Base-by-base conservation (phyloP, 2,329 filamentous ascomycete species). In the Colletotrichum siamense region DNA sequence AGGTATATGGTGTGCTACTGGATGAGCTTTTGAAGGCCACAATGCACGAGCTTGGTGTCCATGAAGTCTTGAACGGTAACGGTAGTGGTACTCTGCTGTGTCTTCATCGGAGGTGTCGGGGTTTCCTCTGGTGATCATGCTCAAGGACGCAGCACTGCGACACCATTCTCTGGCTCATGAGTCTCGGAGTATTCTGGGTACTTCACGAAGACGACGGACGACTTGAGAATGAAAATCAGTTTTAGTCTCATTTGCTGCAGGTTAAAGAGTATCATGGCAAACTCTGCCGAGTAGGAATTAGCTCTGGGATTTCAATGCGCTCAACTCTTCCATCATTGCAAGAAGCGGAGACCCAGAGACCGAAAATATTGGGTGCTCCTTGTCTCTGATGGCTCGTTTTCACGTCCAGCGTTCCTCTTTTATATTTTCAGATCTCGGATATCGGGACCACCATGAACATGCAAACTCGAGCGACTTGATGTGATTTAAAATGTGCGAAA, bases 71-170 rank as follows among this genome's bases (percentile, higher is more conserved):
- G 4, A 44, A 44, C 5, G 16, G 6, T 44, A 18, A 44, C 8
- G 36, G 16, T 0, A 0, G 16, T 44, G 18, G 8, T n/a, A 0
- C 16, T 2, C 16, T 9, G 39, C 2, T 5, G 5, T 5, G 5
- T 44, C 39, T 44, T 44, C 39, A n/a, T 3, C 8, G 39, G 16
- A 44, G 39, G 16, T 10, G 5, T 44, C 39, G 39, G 5, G 16
- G 16, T 44, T 5, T 6, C 18, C 18, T 5, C 0, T 10, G 8
- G 2, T n/a, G 4, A 10, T 44, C 18, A 44, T n/a, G 8, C 18
- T 44, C 16, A 10, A 18, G 16, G 8, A 44, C 4, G 18, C 9
- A 5, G 39, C 39, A 18, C 8, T 39, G 8, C 4, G 39, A 10
- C 16, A 44, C 18, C 16, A n/a, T n/a, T 4, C 39, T n/a, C 5